Evolutionary conservation across 2,329 filamentous ascomycete genomes (phyloP).

Genomic region (Hypoxylon sp.): DNA sequence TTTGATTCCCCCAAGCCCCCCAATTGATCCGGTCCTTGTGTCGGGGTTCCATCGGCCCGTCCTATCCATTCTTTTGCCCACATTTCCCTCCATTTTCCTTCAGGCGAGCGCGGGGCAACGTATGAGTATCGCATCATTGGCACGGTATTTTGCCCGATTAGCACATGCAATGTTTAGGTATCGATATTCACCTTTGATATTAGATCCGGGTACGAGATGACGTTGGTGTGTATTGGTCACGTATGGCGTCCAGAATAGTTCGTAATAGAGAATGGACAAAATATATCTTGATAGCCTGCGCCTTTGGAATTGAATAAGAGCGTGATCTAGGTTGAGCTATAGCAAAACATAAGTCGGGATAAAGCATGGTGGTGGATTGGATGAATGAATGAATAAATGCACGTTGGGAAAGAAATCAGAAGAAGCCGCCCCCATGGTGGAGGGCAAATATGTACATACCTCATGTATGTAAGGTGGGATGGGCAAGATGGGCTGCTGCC

Average conservation of each 20-base stretch:
- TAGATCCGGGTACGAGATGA: background rate
- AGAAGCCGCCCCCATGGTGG: conserved; percentile 2
- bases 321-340: background rate
- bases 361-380: conserved; percentile 4
- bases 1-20: conserved; percentile 22
- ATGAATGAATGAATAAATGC: conserved; percentile 2
- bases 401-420: background rate
- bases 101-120: conserved; percentile 47
- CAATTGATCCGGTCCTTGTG: conserved; percentile 45
- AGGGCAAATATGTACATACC: conserved; percentile 10
- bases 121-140: conserved; percentile 21
- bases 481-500: no score
- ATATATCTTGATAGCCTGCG: background rate
- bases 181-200: background rate
- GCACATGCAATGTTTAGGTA: conserved; percentile 24
- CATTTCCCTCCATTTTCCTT: background rate
- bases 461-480: conserved; percentile 1
- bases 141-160: conserved; percentile 42
- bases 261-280: background rate
- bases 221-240: conserved; percentile 7
- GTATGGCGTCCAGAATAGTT: background rate
- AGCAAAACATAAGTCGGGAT: background rate
- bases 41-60: conserved; percentile 37
- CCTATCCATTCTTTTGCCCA: conserved; percentile 28
- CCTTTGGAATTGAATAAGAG: background rate